phyloP scores from a whole-genome alignment of 2,329 filamentous ascomycete species.

The Aplosporella prunicola region DNA sequence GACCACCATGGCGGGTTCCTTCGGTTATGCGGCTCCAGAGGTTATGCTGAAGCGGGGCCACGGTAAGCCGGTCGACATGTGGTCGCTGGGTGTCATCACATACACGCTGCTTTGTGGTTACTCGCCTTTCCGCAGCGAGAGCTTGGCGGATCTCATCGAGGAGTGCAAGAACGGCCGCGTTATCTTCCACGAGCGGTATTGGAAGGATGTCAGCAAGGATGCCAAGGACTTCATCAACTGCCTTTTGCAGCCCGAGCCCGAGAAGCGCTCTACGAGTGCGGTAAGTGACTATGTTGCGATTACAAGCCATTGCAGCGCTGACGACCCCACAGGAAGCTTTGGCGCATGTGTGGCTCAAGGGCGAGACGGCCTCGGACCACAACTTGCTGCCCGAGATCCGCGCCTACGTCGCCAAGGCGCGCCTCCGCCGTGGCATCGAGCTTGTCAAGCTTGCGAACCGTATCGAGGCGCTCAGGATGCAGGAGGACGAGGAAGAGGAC shows the following conservation, averaged over 20 bases:
- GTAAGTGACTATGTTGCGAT: constrained; percentile 36
- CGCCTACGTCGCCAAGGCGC: constrained; percentile 83
- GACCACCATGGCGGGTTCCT: constrained; percentile 97
- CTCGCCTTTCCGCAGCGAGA: constrained; percentile 94
- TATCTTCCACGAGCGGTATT: constrained; percentile 95
- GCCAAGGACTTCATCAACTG: constrained; percentile 88
- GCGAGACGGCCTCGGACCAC: constrained; percentile 86
- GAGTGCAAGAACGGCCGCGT: constrained; percentile 79
- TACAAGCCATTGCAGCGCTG: constrained; percentile 9
- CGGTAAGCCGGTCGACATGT: constrained; percentile 98
- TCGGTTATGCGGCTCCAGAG: constrained; percentile 94
- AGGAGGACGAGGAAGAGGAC: constrained; percentile 77
- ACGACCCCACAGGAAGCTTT: constrained; percentile 54
- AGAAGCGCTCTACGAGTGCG: constrained; percentile 67
- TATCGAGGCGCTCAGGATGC: constrained; percentile 87
- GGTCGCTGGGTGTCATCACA: constrained; percentile 97
- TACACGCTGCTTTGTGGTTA: constrained; percentile 98
- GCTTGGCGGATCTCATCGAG: constrained; percentile 82
- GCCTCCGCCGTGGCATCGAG: constrained; percentile 87
- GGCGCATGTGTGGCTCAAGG: constrained; percentile 78
- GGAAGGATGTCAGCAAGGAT: constrained; percentile 92
- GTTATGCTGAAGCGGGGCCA: constrained; percentile 98
- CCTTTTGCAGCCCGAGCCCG: constrained; percentile 69
- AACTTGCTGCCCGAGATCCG: constrained; percentile 96
- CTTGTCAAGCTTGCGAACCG: constrained; percentile 92